Evolutionary conservation across 1,284 basidiomycete genomes (phyloP), one percentile per base, ranked within the genome.

Genomic region (Cryptococcus sp.): DNA sequence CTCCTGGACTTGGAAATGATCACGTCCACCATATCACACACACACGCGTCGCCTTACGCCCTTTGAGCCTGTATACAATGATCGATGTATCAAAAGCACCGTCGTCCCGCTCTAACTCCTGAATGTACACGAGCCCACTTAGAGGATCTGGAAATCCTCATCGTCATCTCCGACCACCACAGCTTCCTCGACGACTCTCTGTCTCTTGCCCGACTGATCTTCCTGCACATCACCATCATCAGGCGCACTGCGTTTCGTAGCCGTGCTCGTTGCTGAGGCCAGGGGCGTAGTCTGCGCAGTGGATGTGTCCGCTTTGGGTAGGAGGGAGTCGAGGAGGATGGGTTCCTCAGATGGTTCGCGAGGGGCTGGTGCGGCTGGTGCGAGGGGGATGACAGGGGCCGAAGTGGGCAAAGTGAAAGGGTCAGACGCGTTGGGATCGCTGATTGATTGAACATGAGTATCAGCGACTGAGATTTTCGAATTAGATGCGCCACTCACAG

Each of bases 401-500:
- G 31, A 16, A 11, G 49, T 46, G 5, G 64, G 67, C 6, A 68
- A 48, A 5, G 56, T 47, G 48, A 64, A 68, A 11, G 60, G 41
- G 7, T 38, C 20, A 6, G 47, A 8, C 3, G 61, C 42, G 42
- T 58, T 57, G 10, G 51, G 11, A 25, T 62, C 58, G 16, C 65
- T 60, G 27, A 17, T 27, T 15, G n/a, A 10, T 23, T 42, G 11
- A 19, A 7, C 17, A n/a, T 50, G 38, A 31, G 52, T 53, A 11
- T 10, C 50, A 23, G 19, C 27, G 13, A 3, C 11, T 44, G 20
- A 48, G 8, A 41, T 20, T 25, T 31, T 13, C 27, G 20, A 11
- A 45, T 23, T 31, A 42, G 16, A 22, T 47, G 46, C n/a, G 44
- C 42, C 13, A 84, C 91, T 77, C 70, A 93, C 90, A 90, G 80